Conservation (phyloP, 768 basidiomycete genomes). For the Phallus indusiatus region DNA sequence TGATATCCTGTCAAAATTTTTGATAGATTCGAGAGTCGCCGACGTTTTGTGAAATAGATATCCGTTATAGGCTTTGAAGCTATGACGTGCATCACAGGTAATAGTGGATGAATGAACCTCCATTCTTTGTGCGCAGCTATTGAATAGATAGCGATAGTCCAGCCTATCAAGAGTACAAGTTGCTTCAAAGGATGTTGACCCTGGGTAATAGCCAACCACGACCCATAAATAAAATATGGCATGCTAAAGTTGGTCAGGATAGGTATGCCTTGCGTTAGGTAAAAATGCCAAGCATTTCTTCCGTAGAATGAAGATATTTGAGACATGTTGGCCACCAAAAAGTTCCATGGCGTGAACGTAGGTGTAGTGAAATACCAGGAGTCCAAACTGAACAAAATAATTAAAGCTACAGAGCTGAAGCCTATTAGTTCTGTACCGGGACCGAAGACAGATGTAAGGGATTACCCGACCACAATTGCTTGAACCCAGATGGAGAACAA, state of each 20-base stretch:
- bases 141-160: conserved; percentile 67
- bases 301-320: conserved; percentile 92
- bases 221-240: conserved; percentile 63
- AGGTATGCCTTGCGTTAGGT: conserved; percentile 77
- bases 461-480: conserved; percentile 37
- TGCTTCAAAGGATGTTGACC: conserved; percentile 20
- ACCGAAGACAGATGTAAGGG: conserved; percentile 13
- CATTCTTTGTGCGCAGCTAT: conserved; percentile 91
- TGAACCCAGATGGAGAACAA: conserved; percentile 30
- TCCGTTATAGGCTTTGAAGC: conserved; percentile 64
- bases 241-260: conserved; percentile 65
- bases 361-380: conserved; percentile 56
- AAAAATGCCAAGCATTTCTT: conserved; percentile 77
- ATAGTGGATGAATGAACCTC: conserved; percentile 88
- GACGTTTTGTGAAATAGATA: conserved; percentile 19
- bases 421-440: neutral
- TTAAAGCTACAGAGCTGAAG: conserved; percentile 14
- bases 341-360: conserved; percentile 73
- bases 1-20: neutral
- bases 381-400: conserved; percentile 44
- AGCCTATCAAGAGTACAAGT: conserved; percentile 43
- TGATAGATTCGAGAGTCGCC: conserved; percentile 13
- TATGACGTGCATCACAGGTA: conserved; percentile 76
- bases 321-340: conserved; percentile 74
- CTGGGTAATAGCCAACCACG: conserved; percentile 27